These are phyloP conservation scores for Coniochaeta sp. DNA, from an alignment of 2,329 filamentous ascomycete genomes.

Conservation along the genomic window DNA sequence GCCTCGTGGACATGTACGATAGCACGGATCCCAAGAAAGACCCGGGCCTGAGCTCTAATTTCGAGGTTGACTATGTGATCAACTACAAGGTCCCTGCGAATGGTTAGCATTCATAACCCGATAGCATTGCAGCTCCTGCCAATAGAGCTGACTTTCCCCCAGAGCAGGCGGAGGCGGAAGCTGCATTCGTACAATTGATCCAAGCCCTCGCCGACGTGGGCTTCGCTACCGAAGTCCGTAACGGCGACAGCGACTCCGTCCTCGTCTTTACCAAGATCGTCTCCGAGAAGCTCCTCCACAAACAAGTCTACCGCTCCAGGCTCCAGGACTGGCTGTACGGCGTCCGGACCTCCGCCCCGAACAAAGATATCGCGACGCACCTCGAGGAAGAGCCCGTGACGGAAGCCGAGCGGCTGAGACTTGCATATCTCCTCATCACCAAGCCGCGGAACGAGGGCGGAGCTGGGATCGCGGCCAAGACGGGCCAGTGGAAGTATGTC, in stretches of 20 bases:
- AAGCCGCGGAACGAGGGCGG: slow-evolving; percentile 67
- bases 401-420: slow-evolving; percentile 79
- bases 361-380: slow-evolving; percentile 60
- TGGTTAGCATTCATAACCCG: slow-evolving; percentile 4
- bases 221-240: slow-evolving; percentile 81
- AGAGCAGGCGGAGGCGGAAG: slow-evolving; percentile 65
- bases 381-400: slow-evolving; percentile 70
- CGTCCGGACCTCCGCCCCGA: slow-evolving; percentile 69
- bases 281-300: slow-evolving; percentile 65
- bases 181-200: slow-evolving; percentile 71
- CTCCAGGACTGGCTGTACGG: slow-evolving; percentile 93
- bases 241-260: slow-evolving; percentile 66
- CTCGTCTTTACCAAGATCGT: slow-evolving; percentile 78
- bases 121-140: background rate
- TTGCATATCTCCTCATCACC: slow-evolving; percentile 80
- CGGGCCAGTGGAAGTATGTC: slow-evolving; percentile 66
- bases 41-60: background rate
- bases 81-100: slow-evolving; percentile 15
- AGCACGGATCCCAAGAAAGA: slow-evolving; percentile 1
- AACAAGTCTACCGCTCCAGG: slow-evolving; percentile 78
- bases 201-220: slow-evolving; percentile 69
- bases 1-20: background rate
- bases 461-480: slow-evolving; percentile 65
- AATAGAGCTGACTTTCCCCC: slow-evolving; percentile 2
- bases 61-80: slow-evolving; percentile 19